Percentiles rank a stretch among this genome's conserved stretches.
phyloP scores from a whole-genome alignment of 2,329 filamentous ascomycete genomes.

The Dactylellina leptospora region DNA sequence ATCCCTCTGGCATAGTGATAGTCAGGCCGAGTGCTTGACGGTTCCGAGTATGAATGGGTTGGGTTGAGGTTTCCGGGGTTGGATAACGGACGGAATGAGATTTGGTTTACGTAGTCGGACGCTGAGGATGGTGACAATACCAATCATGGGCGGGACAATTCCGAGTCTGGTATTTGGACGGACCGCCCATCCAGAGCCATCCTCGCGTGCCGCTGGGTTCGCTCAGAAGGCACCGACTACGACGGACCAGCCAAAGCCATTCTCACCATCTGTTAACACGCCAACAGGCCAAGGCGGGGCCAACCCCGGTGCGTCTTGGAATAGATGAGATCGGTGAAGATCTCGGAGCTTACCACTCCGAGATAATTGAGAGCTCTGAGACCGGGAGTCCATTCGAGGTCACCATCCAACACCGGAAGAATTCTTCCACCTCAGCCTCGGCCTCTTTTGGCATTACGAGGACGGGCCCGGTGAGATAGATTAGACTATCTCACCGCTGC shows the following conservation, averaged over 20 bases:
- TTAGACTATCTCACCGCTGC: no score
- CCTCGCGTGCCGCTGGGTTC: no score
- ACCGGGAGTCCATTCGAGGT: background rate
- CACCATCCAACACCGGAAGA: background rate
- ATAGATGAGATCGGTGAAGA: no score
- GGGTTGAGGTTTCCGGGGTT: background rate
- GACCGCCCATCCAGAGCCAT: no score
- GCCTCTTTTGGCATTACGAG: no score
- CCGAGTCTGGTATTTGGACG: no score
- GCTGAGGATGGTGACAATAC: conserved; percentile 13
- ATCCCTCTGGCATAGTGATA: background rate
- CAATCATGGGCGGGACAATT: background rate
- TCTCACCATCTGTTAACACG: no score
- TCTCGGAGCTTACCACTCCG: no score
- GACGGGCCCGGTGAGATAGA: no score
- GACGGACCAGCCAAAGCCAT: no score
- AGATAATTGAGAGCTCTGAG: background rate
- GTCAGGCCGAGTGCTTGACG: conserved; percentile 25
- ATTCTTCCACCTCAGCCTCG: background rate
- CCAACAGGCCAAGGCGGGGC: no score
- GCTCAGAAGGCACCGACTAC: no score
- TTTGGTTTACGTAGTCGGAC: background rate
- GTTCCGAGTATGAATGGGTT: background rate
- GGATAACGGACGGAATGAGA: background rate
- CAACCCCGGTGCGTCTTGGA: background rate